phyloP scores from a whole-genome alignment of 352 stramenopile genomes.

The Thalassiosira mediterranea region DNA sequence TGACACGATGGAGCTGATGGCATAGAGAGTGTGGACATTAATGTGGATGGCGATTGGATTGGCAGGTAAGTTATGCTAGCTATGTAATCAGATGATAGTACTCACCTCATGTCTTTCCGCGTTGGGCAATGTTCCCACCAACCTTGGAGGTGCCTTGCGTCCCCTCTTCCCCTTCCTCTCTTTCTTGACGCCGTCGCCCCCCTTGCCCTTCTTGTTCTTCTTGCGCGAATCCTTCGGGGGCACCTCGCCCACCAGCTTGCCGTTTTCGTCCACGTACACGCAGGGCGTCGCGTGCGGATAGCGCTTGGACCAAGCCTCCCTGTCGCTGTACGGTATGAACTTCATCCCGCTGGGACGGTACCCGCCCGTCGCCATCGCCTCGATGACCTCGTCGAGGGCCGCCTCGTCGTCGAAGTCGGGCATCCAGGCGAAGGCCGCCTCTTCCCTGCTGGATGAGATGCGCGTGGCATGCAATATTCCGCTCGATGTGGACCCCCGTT shows the following conservation, averaged over 20 bases:
- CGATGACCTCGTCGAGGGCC: conserved; percentile 3
- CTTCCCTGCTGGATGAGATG: conserved; percentile 4
- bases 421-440: conserved; percentile 39
- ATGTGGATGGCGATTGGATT: too few species aligned
- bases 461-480: conserved; percentile 23
- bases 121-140: too few species aligned
- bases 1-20: conserved; percentile 24
- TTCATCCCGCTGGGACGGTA: not conserved
- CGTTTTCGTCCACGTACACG: conserved; percentile 16
- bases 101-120: too few species aligned
- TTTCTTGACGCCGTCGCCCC: too few species aligned
- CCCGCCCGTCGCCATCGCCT: conserved; percentile 1
- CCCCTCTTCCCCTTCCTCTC: too few species aligned
- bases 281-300: conserved; percentile 33
- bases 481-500: not conserved
- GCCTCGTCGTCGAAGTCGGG: conserved; percentile 1
- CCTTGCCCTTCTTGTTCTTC: too few species aligned
- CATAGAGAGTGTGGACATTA: too few species aligned
- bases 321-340: conserved; percentile 33
- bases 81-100: too few species aligned
- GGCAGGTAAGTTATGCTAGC: too few species aligned
- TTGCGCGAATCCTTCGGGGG: too few species aligned
- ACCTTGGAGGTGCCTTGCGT: too few species aligned
- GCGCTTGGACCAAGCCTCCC: conserved; percentile 10
- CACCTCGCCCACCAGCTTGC: conserved; percentile 9